Percentiles rank a stretch among this genome's conserved stretches.
Conservation (phyloP, 2,329 filamentous ascomycete species). For the Teratosphaeria viscida region DNA sequence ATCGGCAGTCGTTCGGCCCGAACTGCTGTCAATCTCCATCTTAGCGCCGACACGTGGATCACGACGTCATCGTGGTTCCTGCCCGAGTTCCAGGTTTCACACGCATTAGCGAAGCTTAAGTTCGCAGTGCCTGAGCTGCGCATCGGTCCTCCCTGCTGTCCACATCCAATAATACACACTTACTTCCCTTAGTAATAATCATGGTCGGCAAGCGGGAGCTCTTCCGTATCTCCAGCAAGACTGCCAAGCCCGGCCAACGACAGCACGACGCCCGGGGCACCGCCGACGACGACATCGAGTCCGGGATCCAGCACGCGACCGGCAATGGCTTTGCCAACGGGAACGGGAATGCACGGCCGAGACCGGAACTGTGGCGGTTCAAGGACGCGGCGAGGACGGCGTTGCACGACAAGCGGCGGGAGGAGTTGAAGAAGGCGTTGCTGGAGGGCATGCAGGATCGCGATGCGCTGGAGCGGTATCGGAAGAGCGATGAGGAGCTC, state of each 20-base stretch:
- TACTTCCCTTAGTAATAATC: background rate
- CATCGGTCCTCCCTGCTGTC: background rate
- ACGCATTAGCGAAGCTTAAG: background rate
- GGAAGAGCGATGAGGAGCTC: constrained; percentile 44
- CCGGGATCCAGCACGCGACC: constrained; percentile 7
- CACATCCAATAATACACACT: background rate
- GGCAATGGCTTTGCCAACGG: constrained; percentile 9
- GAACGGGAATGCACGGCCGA: constrained; percentile 3
- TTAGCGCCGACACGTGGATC: background rate
- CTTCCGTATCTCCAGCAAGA: constrained; percentile 5
- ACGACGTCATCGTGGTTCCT: background rate
- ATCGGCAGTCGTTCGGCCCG: background rate
- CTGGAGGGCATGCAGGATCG: constrained; percentile 36
- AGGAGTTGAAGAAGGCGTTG: constrained; percentile 40
- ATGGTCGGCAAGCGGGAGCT: constrained; percentile 23
- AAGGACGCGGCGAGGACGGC: constrained; percentile 39
- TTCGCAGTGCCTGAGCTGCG: background rate
- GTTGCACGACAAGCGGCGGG: constrained; percentile 34
- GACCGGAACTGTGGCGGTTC: constrained; percentile 31
- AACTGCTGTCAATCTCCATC: background rate
- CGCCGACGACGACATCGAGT: background rate
- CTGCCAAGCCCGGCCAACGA: background rate
- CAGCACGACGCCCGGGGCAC: background rate
- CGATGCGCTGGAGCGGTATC: constrained; percentile 38
- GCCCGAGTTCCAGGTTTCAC: background rate